Conservation (phyloP, 257 asterid species). For the Solanum okadae region DNA sequence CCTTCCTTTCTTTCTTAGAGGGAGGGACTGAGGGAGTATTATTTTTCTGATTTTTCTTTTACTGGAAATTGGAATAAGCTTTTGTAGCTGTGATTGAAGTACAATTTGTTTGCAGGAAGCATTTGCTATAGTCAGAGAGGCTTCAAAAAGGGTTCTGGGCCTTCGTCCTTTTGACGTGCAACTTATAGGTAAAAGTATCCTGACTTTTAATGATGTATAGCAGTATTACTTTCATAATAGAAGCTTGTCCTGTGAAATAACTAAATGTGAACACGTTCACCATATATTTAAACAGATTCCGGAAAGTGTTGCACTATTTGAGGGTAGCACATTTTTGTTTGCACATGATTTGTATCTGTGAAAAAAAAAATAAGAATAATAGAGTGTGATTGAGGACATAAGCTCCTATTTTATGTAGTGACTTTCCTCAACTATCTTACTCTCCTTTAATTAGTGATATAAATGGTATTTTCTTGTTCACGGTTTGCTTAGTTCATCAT, state of each 20-base stretch:
- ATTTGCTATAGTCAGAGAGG: slow-evolving; percentile 88
- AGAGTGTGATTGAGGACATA: not conserved
- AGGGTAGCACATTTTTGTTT: not conserved
- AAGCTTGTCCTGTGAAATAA: not conserved
- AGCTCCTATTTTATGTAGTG: not conserved
- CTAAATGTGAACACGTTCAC: not conserved
- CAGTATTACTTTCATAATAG: not conserved
- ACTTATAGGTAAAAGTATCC: slow-evolving; percentile 50
- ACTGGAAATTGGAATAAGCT: not conserved
- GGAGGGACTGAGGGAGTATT: not conserved
- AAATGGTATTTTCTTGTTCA: not conserved
- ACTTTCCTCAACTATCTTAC: not conserved
- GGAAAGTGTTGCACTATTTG: not conserved
- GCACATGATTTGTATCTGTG: not conserved
- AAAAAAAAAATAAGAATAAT: not conserved
- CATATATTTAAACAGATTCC: not conserved
- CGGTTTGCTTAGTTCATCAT: not conserved
- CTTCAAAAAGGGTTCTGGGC: slow-evolving; percentile 92
- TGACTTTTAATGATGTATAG: not conserved
- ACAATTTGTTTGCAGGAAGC: slow-evolving; percentile 67
- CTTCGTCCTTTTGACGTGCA: slow-evolving; percentile 98
- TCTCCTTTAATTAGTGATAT: not conserved
- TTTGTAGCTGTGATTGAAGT: not conserved
- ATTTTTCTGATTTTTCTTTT: not conserved
- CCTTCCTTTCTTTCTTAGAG: not conserved